phyloP scores from a whole-genome alignment of 2,329 filamentous ascomycete genomes.

The Emericellopsis cladophorae region DNA sequence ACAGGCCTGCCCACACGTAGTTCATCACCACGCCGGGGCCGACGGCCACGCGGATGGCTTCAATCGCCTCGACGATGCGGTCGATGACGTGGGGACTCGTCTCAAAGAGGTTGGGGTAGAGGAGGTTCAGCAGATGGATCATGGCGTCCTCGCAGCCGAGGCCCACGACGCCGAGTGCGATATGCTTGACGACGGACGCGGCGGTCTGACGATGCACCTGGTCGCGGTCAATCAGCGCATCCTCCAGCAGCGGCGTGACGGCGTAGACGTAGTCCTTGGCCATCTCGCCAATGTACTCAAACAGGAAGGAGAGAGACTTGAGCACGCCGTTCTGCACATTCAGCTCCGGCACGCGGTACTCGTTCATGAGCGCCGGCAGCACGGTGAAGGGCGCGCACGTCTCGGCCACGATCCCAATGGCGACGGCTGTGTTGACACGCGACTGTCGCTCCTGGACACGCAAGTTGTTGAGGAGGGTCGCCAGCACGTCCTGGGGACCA shows the following conservation, averaged over 20 bases:
- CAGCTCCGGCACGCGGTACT: slow-evolving; percentile 94
- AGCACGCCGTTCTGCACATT: slow-evolving; percentile 98
- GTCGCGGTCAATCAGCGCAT: slow-evolving; percentile 93
- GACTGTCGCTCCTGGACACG: slow-evolving; percentile 96
- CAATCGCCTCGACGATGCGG: slow-evolving; percentile 92
- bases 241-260: slow-evolving; percentile 87
- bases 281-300: slow-evolving; percentile 99
- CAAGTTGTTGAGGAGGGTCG: slow-evolving; percentile 90
- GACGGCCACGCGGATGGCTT: slow-evolving; percentile 86
- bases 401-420: slow-evolving; percentile 96
- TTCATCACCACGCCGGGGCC: slow-evolving; percentile 91
- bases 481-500: slow-evolving; percentile 90
- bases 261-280: slow-evolving; percentile 99
- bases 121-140: slow-evolving; percentile 90
- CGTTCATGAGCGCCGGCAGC: slow-evolving; percentile 97
- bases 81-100: slow-evolving; percentile 98
- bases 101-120: slow-evolving; percentile 96
- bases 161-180: slow-evolving; percentile 93
- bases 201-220: slow-evolving; percentile 97
- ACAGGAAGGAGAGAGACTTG: slow-evolving; percentile 92
- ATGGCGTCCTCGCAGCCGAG: slow-evolving; percentile 97
- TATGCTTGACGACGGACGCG: slow-evolving; percentile 93
- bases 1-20: slow-evolving; percentile 94
- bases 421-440: slow-evolving; percentile 94
- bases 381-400: slow-evolving; percentile 98